Conservation (phyloP, 768 basidiomycete species). For the Kwoniella botswanensis region DNA sequence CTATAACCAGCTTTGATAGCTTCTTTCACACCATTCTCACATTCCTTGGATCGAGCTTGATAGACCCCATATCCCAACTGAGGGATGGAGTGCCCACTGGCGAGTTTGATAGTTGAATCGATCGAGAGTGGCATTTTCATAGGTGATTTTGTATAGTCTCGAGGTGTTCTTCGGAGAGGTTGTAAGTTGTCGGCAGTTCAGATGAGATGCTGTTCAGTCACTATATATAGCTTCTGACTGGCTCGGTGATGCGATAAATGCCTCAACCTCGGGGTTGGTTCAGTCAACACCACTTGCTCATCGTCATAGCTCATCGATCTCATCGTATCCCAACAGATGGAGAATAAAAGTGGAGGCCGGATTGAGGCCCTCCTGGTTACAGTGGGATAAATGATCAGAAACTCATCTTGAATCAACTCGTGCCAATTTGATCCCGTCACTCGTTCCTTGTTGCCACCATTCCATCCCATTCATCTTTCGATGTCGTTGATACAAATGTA, state of each 20-base stretch:
- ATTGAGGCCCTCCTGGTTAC: not conserved
- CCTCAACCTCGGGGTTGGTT: conserved; percentile 6
- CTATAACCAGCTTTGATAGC: conserved; percentile 51
- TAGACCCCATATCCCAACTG: conserved; percentile 58
- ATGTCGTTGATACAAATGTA: no score
- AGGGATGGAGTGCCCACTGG: conserved; percentile 48
- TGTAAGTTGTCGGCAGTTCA: not conserved
- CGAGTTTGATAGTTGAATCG: conserved; percentile 38
- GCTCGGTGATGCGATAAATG: conserved; percentile 10
- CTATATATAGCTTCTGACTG: not conserved
- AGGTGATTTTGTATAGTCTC: not conserved
- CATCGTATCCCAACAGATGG: not conserved
- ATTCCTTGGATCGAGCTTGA: conserved; percentile 45
- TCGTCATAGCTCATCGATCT: not conserved
- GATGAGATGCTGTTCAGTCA: not conserved
- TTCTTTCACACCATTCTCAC: conserved; percentile 37
- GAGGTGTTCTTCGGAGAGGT: not conserved
- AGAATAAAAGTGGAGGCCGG: conserved; percentile 4
- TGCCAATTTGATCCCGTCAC: conserved; percentile 4
- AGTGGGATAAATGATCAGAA: conserved; percentile 1
- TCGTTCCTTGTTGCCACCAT: conserved; percentile 4
- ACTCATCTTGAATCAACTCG: not conserved
- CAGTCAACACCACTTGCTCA: not conserved
- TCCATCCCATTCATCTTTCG: no score
- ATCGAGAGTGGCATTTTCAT: conserved; percentile 24